Percentiles rank a stretch among this genome's conserved stretches.
Conservation (phyloP, 2,329 filamentous ascomycete species). For the Capronia epimyces region DNA sequence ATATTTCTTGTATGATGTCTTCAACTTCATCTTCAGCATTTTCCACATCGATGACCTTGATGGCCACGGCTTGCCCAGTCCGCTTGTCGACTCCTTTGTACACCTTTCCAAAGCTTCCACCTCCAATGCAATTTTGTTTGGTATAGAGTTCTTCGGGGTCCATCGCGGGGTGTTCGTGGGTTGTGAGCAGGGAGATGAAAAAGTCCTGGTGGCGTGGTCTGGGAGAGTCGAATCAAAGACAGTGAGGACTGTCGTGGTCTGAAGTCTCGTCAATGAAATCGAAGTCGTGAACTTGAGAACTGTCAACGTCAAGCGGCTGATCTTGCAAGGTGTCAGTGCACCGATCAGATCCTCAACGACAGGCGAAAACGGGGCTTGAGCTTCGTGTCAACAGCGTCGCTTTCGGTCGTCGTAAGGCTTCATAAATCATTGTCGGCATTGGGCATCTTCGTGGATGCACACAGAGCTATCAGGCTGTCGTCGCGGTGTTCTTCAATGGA, state of each 20-base stretch:
- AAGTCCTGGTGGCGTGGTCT: neutral
- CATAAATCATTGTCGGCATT: neutral
- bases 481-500: neutral
- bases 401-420: neutral
- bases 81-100: constrained; percentile 97
- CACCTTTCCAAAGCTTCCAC: constrained; percentile 96
- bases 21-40: constrained; percentile 99
- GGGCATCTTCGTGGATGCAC: neutral
- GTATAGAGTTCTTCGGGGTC: constrained; percentile 91
- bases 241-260: neutral
- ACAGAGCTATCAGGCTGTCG: neutral
- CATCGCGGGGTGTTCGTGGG: constrained; percentile 35
- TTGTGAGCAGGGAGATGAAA: neutral
- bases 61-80: constrained; percentile 88
- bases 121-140: constrained; percentile 87
- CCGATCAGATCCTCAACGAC: constrained; percentile 13
- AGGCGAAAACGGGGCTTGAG: neutral
- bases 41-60: constrained; percentile 98
- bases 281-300: neutral
- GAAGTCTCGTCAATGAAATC: neutral
- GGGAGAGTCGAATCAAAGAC: neutral
- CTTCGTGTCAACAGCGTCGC: neutral
- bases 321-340: constrained; percentile 5
- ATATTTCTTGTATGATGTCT: constrained; percentile 98
- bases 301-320: neutral